Evolutionary conservation across 1,139 yeast species (phyloP), one percentile per base, ranked within the genome.

Genomic region (Blastobotrys petasosporus): DNA sequence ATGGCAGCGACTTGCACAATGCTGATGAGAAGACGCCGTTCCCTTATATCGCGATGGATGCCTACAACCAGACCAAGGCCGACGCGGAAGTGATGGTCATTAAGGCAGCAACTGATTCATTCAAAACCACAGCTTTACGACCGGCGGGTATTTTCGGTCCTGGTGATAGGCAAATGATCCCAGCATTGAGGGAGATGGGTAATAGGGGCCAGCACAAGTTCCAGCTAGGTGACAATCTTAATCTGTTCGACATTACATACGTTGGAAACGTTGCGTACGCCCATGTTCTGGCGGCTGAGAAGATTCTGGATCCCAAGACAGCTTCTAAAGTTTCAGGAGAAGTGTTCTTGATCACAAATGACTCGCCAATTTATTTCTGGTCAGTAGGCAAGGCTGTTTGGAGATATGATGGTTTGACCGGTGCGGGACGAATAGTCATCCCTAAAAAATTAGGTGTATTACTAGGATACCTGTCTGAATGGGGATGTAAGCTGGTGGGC

Each of bases 191-290:
- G 59, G 76, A 77, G 13, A 95, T 88, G 42, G 92, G 95, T 2
- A 75, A 76, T 53, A 70, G 80, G 48, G 95, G 95, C 12, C 97
- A 92, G 64, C 84, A 92, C 32, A 85, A 84, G 64, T 87, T 86
- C 65, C 98, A 94, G 66, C 73, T 94, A 43, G 98, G 99, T 54
- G 92, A 86, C 64, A 94, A 94, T 66, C 80, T 85, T 64, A 92
- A 92, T 62, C 68, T 94, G 50, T 94, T 92, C 60, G 99, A 94
- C 63, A 88, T 95, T 84, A 88, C 97, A 0, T 94, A 88, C 60
- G 98, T 85, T n/a, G 97, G 97, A n/a, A 94, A 94, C 65, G 97
- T 94, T 17, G 98, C 98, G 0, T 95, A 88, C 67, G 83, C 97
- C 4, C 99, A 94, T 65, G 88, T 92, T 8, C 71, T 92, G 46